Evolutionary conservation across 2,329 filamentous ascomycete species (phyloP).

Genomic region (Colletotrichum abscissum): DNA sequence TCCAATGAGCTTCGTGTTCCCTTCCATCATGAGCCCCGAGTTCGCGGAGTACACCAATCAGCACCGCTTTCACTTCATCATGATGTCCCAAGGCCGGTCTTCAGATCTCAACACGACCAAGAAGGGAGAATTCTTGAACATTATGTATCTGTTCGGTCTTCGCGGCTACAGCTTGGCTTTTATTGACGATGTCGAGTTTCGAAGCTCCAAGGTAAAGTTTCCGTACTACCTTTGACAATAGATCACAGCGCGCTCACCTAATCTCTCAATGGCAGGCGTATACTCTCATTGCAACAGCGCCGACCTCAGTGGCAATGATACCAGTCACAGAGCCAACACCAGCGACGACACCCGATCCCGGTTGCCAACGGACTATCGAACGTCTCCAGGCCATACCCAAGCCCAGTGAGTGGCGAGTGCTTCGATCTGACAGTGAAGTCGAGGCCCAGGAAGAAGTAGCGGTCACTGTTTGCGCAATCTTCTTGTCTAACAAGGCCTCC

Average conservation of each 20-base stretch:
- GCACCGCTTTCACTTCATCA: constrained; percentile 72
- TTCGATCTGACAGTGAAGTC: neutral
- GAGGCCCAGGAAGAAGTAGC: neutral
- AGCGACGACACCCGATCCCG: neutral
- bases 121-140: constrained; percentile 45
- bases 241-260: neutral
- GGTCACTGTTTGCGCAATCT: neutral
- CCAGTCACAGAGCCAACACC: neutral
- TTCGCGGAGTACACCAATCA: constrained; percentile 67
- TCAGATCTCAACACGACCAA: neutral
- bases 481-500: neutral
- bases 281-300: neutral
- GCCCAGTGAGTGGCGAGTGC: neutral
- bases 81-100: constrained; percentile 46
- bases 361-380: neutral
- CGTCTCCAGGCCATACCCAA: neutral
- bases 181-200: constrained; percentile 71
- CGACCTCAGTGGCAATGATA: neutral
- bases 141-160: constrained; percentile 66
- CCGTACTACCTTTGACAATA: neutral
- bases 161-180: constrained; percentile 71
- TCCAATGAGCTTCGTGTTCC: constrained; percentile 19
- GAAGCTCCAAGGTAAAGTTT: constrained; percentile 68
- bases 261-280: neutral
- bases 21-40: constrained; percentile 37